Conservation (phyloP, 352 stramenopile species). For the Phytophthora chlamydospora region DNA sequence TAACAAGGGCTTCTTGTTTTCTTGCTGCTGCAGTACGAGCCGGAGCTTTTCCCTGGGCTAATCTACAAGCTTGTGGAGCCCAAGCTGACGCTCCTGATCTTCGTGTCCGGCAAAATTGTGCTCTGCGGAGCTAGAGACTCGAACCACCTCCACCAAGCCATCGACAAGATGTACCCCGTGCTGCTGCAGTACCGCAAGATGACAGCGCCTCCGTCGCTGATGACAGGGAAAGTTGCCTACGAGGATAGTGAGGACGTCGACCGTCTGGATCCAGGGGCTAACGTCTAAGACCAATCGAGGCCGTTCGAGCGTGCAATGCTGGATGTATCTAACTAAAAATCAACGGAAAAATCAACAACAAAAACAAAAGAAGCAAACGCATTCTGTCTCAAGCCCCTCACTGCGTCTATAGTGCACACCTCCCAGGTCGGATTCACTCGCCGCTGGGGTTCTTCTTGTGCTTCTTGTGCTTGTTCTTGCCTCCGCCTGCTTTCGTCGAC, state of each 20-base stretch:
- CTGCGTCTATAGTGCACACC: neutral
- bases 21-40: constrained; percentile 98
- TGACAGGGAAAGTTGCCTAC: constrained; percentile 72
- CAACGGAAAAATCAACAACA: constrained; percentile 25
- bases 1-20: constrained; percentile 96
- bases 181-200: constrained; percentile 76
- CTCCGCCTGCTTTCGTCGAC: constrained; percentile 7
- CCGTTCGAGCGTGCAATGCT: constrained; percentile 31
- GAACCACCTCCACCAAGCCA: constrained; percentile 60
- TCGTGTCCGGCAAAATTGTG: constrained; percentile 99
- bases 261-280: constrained; percentile 61
- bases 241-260: constrained; percentile 74
- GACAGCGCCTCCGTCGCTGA: constrained; percentile 71
- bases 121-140: constrained; percentile 95
- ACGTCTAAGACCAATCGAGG: constrained; percentile 43
- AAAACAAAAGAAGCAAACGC: constrained; percentile 20
- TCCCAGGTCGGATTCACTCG: constrained; percentile 13
- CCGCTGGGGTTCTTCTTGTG: constrained; percentile 37
- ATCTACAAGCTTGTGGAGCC: constrained; percentile 98
- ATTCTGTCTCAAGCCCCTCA: constrained; percentile 3
- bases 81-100: constrained; percentile 98
- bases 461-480: constrained; percentile 32
- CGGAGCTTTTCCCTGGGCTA: constrained; percentile 98
- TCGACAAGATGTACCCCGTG: constrained; percentile 77
- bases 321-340: constrained; percentile 37